These are phyloP conservation scores for Pelargonium cotyledonis DNA, from an alignment of 441 rosid genomes.

Conservation along the genomic window DNA sequence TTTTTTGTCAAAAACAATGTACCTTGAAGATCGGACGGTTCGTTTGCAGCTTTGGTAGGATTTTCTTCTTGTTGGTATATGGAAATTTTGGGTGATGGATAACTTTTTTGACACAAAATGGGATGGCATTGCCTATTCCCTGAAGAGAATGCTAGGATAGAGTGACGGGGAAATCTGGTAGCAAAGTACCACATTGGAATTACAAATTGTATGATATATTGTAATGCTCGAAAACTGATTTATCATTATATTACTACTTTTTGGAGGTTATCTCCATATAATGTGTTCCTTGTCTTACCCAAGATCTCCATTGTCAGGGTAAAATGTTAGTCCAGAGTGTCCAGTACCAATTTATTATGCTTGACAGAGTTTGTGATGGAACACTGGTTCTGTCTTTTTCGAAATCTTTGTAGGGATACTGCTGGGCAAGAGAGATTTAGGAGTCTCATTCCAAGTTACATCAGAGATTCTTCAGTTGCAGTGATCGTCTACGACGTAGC, in stretches of 20 bases:
- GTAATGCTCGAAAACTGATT: neutral
- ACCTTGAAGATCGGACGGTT: conserved; percentile 48
- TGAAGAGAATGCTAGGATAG: neutral
- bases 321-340: neutral
- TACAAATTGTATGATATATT: neutral
- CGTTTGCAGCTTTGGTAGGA: conserved; percentile 60
- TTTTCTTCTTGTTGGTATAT: neutral
- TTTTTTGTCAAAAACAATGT: conserved; percentile 59
- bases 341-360: conserved; percentile 4
- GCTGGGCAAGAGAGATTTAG: conserved; percentile 86
- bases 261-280: neutral
- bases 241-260: neutral
- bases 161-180: too few species aligned
- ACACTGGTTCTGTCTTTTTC: neutral
- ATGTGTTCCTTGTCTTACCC: neutral
- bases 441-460: conserved; percentile 83
- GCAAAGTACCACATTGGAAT: too few species aligned
- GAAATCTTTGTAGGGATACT: conserved; percentile 50
- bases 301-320: neutral
- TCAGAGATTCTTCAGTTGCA: conserved; percentile 79
- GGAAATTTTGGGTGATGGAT: neutral
- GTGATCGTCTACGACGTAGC: conserved; percentile 84
- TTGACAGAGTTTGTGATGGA: neutral
- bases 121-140: neutral
- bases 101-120: too few species aligned